These are phyloP conservation scores for Colletotrichum sp. DNA, from an alignment of 2,329 filamentous ascomycete genomes.

Conservation along the genomic window DNA sequence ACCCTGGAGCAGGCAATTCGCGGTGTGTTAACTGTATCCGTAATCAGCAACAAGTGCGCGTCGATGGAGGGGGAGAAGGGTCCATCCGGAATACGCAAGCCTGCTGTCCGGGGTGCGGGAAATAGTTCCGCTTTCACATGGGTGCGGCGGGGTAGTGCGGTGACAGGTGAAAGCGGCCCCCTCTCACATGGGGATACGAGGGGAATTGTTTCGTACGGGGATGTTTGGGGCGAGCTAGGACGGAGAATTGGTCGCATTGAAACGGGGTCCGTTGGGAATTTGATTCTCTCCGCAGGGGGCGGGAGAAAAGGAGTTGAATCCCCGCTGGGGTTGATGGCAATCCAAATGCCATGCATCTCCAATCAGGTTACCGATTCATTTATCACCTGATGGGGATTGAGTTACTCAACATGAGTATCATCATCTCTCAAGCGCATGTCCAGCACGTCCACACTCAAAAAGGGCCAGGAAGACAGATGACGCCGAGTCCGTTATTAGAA, in stretches of 20 bases:
- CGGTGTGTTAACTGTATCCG: background rate
- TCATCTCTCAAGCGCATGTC: background rate
- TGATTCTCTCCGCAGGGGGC: background rate
- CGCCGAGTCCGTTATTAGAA: no score
- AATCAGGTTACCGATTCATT: background rate
- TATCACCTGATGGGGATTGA: background rate
- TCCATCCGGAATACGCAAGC: background rate
- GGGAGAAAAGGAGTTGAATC: background rate
- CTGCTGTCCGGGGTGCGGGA: background rate
- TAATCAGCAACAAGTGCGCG: background rate
- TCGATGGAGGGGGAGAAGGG: background rate
- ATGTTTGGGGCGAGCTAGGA: background rate
- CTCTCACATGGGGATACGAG: background rate
- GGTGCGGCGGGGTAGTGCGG: background rate
- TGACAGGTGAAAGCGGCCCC: background rate
- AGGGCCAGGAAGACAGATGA: background rate
- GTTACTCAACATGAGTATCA: background rate
- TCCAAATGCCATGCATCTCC: background rate
- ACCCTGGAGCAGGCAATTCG: background rate
- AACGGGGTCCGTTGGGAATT: background rate
- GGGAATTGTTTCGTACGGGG: background rate
- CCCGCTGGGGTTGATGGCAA: background rate
- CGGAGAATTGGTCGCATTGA: background rate
- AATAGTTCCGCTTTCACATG: constrained; percentile 6
- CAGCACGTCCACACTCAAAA: fast-evolving